These are phyloP conservation scores for Astrothelium macrocarpum DNA, from an alignment of 495 filamentous ascomycete species.

Conservation along the genomic window DNA sequence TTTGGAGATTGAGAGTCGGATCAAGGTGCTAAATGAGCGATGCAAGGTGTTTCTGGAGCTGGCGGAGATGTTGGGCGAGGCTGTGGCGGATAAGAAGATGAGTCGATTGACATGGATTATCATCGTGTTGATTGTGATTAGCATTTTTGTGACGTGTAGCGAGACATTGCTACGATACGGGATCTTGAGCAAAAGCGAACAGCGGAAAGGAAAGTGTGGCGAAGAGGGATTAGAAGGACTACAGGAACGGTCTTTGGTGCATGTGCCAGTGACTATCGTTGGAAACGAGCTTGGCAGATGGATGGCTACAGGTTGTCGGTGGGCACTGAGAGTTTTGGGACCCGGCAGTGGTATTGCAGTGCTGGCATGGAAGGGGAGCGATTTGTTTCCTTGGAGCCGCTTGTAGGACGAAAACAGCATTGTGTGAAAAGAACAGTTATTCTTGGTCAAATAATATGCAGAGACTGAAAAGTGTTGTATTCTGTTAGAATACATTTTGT, in stretches of 20 bases:
- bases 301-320: neutral
- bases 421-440: too few relatives aligned
- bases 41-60: constrained; percentile 95
- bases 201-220: constrained; percentile 37
- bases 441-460: too few relatives aligned
- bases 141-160: constrained; percentile 79
- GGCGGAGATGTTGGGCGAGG: constrained; percentile 87
- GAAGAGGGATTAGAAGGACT: neutral
- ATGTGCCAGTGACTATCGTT: neutral
- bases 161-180: constrained; percentile 85
- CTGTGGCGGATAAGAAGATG: constrained; percentile 87
- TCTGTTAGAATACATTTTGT: too few relatives aligned
- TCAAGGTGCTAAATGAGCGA: constrained; percentile 91
- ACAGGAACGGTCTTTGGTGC: neutral
- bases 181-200: constrained; percentile 48
- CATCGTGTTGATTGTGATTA: constrained; percentile 84
- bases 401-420: neutral
- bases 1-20: constrained; percentile 89
- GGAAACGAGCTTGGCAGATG: neutral
- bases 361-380: neutral
- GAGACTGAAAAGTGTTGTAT: too few relatives aligned
- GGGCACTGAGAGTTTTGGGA: neutral
- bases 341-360: neutral
- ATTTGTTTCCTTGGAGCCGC: neutral
- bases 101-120: constrained; percentile 95